Evolutionary conservation across 2,329 filamentous ascomycete genomes (phyloP).

Genomic region (Penicillium sp.): DNA sequence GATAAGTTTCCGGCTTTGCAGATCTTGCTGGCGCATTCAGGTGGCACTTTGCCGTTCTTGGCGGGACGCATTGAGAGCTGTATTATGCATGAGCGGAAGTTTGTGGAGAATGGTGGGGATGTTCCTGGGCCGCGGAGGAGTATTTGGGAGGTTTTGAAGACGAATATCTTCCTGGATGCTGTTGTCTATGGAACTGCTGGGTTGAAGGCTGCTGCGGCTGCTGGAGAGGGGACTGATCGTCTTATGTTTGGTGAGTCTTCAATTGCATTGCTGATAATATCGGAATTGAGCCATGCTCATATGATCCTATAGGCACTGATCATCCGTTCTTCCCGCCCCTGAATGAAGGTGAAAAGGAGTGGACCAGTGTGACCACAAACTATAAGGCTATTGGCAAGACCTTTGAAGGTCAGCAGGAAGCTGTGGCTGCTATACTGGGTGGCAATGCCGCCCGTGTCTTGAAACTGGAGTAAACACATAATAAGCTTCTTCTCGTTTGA

Average conservation of each 20-base stretch:
- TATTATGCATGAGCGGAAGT: constrained; percentile 73
- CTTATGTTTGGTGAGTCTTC: constrained; percentile 39
- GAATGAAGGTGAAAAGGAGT: constrained; percentile 35
- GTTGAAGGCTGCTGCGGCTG: constrained; percentile 72
- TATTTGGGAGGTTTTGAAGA: constrained; percentile 63
- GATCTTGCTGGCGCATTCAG: constrained; percentile 81
- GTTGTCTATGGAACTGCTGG: constrained; percentile 55
- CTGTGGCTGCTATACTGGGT: constrained; percentile 40
- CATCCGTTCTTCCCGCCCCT: constrained; percentile 47
- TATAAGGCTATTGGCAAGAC: constrained; percentile 44
- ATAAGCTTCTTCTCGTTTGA: neutral
- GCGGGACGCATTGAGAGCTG: constrained; percentile 87
- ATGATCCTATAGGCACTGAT: constrained; percentile 36
- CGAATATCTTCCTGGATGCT: constrained; percentile 81
- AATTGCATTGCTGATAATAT: neutral
- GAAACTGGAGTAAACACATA: constrained; percentile 28
- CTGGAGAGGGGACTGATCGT: constrained; percentile 45
- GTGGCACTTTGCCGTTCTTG: constrained; percentile 82
- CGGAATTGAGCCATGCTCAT: constrained; percentile 3
- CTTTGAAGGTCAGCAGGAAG: constrained; percentile 32
- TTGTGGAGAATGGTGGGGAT: constrained; percentile 61
- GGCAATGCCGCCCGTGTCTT: constrained; percentile 46
- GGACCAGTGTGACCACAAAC: constrained; percentile 48
- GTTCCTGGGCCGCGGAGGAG: constrained; percentile 56
- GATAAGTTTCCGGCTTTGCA: constrained; percentile 66